Conservation (phyloP, 2,329 filamentous ascomycete species). For the Alternaria consortialis region DNA sequence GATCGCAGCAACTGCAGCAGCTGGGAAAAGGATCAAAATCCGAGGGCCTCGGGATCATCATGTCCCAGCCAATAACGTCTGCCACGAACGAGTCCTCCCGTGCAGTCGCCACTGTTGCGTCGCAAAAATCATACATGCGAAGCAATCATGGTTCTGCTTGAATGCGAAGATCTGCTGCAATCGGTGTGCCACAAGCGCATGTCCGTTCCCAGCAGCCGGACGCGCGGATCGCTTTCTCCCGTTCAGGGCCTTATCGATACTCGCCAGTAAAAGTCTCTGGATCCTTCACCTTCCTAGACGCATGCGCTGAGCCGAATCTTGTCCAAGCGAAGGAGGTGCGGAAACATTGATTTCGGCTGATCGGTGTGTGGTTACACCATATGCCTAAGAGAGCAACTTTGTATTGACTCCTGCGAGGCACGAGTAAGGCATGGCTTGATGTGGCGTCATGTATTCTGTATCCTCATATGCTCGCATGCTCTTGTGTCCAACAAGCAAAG, state of each 20-base stretch:
- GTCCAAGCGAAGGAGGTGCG: constrained; percentile 11
- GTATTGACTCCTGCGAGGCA: background rate
- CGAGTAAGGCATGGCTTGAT: background rate
- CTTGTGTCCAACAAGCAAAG: background rate
- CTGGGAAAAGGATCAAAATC: background rate
- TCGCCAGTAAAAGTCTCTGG: background rate
- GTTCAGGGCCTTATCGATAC: constrained; percentile 4
- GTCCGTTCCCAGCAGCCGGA: constrained; percentile 2
- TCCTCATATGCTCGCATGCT: background rate
- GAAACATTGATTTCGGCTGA: background rate
- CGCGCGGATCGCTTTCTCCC: background rate
- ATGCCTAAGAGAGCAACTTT: background rate
- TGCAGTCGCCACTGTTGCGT: background rate
- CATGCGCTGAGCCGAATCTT: constrained; percentile 9
- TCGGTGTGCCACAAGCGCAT: constrained; percentile 3
- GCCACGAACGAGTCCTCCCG: background rate
- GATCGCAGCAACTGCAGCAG: background rate
- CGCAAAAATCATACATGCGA: background rate
- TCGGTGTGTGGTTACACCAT: constrained; percentile 1
- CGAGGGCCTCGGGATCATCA: background rate
- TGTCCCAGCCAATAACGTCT: background rate
- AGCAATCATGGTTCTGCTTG: background rate
- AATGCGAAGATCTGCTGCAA: background rate
- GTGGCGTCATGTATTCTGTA: background rate
- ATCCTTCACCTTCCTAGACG: background rate